phyloP scores from a whole-genome alignment of 495 filamentous ascomycete species.

The Aspergillus sclerotiicarbonarius region DNA sequence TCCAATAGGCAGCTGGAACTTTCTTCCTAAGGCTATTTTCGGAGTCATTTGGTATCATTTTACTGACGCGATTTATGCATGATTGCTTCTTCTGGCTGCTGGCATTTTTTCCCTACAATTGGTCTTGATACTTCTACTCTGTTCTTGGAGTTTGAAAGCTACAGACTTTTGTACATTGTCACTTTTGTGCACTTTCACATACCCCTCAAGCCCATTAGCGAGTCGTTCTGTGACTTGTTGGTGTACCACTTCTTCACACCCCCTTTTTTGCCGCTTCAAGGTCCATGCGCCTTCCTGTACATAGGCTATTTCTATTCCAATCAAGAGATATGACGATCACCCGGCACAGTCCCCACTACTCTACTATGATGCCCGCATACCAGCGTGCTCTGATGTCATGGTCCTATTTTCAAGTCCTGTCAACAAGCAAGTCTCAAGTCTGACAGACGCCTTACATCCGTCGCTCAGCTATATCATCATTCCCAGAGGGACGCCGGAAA shows the following conservation, averaged over 20 bases:
- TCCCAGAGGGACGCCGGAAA: too few species aligned
- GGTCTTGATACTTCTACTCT: neutral
- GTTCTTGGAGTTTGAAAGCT: slow-evolving; percentile 7
- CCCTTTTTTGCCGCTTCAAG: neutral
- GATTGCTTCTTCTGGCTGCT: slow-evolving; percentile 2
- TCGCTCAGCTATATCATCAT: too few species aligned
- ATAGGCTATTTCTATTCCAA: neutral
- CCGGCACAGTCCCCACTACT: neutral
- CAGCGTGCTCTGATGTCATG: neutral
- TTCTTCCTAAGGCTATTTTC: slow-evolving; percentile 1
- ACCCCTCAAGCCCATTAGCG: slow-evolving; percentile 14
- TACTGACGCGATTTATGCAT: slow-evolving; percentile 5
- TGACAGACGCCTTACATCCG: too few species aligned
- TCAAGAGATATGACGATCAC: slow-evolving; percentile 1
- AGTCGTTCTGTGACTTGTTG: slow-evolving; percentile 2
- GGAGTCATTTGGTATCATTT: slow-evolving; percentile 9
- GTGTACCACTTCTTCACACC: neutral
- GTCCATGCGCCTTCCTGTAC: neutral
- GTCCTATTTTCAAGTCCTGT: too few species aligned
- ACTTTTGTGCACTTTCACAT: slow-evolving; percentile 3
- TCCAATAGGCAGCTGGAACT: neutral
- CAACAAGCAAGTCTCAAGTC: too few species aligned
- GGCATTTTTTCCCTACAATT: neutral
- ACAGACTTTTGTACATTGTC: neutral
- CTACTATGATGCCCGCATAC: neutral